Base-by-base conservation (phyloP, 495 filamentous ascomycete species). In the Aspergillus wentii region DNA sequence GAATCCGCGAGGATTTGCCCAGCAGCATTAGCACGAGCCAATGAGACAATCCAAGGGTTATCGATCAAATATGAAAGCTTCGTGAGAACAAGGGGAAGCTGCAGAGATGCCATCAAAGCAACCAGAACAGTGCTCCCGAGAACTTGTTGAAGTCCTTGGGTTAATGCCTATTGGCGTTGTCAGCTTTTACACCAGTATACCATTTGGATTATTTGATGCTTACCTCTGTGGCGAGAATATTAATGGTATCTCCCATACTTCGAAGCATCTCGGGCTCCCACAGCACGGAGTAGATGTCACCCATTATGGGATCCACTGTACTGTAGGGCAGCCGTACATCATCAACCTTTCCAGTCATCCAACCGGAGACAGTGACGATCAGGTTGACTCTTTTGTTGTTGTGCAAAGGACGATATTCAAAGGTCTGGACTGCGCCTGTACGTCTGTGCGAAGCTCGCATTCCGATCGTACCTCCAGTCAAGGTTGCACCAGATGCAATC, bases 261-360 rank as follows among this genome's bases (percentile, higher is more conserved):
- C 77, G 83, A 46, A 99, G 74, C 90, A 99, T 94, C 48, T 99
- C 92, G 3, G 92, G 94, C 60, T 99, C 92, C 94, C 94, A 99
- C 36, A 91, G 70, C 7, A 99, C 81, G 0, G 94, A 97, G 63
- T 97, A 99, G 15, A 99, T 77, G 65, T 99, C 92, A 21, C 92
- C 92, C 92, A 99, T 97, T 41, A 96, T 78, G 0, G 92, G 89
- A 59, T 97, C 90, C 3, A 99, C 82, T 2, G 92, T 99, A 64
- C 87, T 94, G 61, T 80, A 99, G 10, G 92, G 92, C 43, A 99
- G 58, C 40, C 92, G 85, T 26, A 97, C 89, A 60, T 99, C 92
- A 61, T 99, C 92, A 26, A 94, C 80, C 56, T 94, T 96, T 40
- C 92, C 91, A 28, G 85, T 95, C 89, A 99, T 94, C 92, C 92